phyloP scores from a whole-genome alignment of 2,329 filamentous ascomycete genomes.

The Botrytis fabae region DNA sequence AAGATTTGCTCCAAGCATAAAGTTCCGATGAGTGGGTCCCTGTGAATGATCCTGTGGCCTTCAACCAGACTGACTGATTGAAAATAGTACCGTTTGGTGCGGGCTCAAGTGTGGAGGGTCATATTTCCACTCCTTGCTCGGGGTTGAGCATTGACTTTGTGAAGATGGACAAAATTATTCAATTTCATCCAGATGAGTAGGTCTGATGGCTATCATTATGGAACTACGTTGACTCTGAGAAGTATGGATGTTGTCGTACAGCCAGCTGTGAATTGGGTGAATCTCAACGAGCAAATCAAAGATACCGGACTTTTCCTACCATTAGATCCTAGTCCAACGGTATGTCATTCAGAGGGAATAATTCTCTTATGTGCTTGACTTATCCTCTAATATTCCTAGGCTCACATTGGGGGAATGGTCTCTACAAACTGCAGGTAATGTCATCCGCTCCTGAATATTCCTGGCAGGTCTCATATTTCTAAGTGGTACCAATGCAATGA shows the following conservation, averaged over 20 bases:
- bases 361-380: background rate
- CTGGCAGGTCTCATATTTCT: background rate
- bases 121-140: conserved; percentile 82
- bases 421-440: conserved; percentile 61
- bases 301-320: conserved; percentile 82
- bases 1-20: conserved; percentile 73
- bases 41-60: conserved; percentile 42
- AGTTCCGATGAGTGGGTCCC: conserved; percentile 65
- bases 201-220: background rate
- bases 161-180: conserved; percentile 78
- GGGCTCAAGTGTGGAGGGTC: conserved; percentile 59
- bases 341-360: background rate
- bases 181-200: conserved; percentile 73
- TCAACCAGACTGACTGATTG: background rate
- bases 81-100: conserved; percentile 17
- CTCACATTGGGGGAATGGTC: conserved; percentile 80
- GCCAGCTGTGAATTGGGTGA: conserved; percentile 84
- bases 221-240: background rate
- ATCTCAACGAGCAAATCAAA: conserved; percentile 70
- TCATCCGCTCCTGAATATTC: background rate
- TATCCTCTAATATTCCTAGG: conserved; percentile 38
- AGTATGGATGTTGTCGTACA: conserved; percentile 86
- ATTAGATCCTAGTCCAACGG: conserved; percentile 67
- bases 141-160: conserved; percentile 87
- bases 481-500: conserved; percentile 75